Evolutionary conservation across 2,329 filamentous ascomycete genomes (phyloP).

Genomic region (Dendryphion nanum): DNA sequence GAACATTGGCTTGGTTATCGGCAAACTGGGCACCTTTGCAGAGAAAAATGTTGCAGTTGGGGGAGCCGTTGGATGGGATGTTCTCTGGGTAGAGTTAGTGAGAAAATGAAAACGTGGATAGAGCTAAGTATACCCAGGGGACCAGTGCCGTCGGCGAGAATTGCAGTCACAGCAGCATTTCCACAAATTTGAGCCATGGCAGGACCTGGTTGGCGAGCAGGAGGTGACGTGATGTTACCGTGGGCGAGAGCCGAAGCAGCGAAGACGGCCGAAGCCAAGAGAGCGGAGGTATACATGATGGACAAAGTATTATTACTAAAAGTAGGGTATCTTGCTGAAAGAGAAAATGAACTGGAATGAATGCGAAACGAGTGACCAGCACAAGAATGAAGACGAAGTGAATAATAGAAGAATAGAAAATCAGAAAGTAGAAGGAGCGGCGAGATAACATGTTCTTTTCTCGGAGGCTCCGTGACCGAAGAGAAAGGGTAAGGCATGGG

Average conservation of each 20-base stretch:
- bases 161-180: constrained; percentile 51
- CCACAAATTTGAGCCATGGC: constrained; percentile 54
- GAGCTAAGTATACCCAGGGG: constrained; percentile 21
- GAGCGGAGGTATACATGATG: constrained; percentile 27
- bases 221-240: constrained; percentile 52
- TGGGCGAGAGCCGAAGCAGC: constrained; percentile 49
- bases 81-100: constrained; percentile 42
- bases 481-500: too few species aligned
- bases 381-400: constrained; percentile 10
- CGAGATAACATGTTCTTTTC: too few species aligned
- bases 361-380: constrained; percentile 19
- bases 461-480: too few species aligned
- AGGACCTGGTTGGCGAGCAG: constrained; percentile 50
- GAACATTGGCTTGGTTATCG: constrained; percentile 55
- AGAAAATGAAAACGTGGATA: constrained; percentile 47
- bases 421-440: not conserved
- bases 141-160: constrained; percentile 45
- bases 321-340: constrained; percentile 6
- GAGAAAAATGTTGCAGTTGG: constrained; percentile 52
- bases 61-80: constrained; percentile 45
- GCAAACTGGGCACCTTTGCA: constrained; percentile 59
- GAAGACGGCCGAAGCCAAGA: constrained; percentile 34
- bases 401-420: constrained; percentile 2
- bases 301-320: not conserved
- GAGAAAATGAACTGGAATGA: constrained; percentile 3